These are phyloP conservation scores for Eragrostis nindensis DNA, from an alignment of 176 grass and related monocot species.

Conservation along the genomic window DNA sequence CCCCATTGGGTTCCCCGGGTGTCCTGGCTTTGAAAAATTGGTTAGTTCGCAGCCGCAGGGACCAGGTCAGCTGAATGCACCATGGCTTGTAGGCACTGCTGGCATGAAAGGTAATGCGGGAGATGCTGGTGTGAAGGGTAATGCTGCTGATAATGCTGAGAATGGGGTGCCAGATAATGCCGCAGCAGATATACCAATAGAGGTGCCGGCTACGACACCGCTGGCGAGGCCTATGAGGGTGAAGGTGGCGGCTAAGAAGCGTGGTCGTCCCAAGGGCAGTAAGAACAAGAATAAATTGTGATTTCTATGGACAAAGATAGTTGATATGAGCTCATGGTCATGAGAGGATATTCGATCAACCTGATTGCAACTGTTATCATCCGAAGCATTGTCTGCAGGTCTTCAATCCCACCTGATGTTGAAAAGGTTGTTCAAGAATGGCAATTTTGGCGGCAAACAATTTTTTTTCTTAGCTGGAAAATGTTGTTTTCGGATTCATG, in stretches of 20 bases:
- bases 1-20: slow-evolving; percentile 78
- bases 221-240: slow-evolving; percentile 34
- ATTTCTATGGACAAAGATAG: slow-evolving; percentile 19
- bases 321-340: background rate
- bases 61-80: slow-evolving; percentile 22
- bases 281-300: slow-evolving; percentile 62
- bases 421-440: slow-evolving; percentile 2
- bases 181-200: slow-evolving; percentile 10
- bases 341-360: slow-evolving; percentile 4
- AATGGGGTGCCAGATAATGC: slow-evolving; percentile 34
- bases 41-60: slow-evolving; percentile 36
- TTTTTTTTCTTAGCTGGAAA: slow-evolving; percentile 22
- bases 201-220: background rate
- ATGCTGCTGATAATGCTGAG: slow-evolving; percentile 5
- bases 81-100: slow-evolving; percentile 32
- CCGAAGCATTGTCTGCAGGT: slow-evolving; percentile 14
- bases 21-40: slow-evolving; percentile 58
- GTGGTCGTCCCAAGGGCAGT: slow-evolving; percentile 59
- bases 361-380: background rate
- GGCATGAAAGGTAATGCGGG: background rate
- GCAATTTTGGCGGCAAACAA: background rate
- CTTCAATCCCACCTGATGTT: slow-evolving; percentile 22
- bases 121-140: slow-evolving; percentile 18
- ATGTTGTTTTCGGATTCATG: slow-evolving; percentile 16
- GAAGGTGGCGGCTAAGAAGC: slow-evolving; percentile 58